phyloP scores from a whole-genome alignment of 306 rosid genomes.

The Lablab purpureus region DNA sequence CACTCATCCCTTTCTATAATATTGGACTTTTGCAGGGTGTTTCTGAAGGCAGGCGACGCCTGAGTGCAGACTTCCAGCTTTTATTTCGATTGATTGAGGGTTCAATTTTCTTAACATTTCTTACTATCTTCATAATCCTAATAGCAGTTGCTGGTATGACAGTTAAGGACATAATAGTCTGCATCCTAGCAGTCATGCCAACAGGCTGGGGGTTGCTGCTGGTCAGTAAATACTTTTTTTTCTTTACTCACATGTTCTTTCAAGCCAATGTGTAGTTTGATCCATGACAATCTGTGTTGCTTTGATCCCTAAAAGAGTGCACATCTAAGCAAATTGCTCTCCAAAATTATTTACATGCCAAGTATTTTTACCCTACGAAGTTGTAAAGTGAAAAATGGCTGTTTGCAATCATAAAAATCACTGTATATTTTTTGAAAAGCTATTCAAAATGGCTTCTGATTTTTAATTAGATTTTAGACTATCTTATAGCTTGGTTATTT shows the following conservation, averaged over 20 bases:
- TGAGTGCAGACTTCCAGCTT: slow-evolving; percentile 90
- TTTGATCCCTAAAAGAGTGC: neutral
- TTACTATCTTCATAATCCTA: slow-evolving; percentile 66
- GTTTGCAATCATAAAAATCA: neutral
- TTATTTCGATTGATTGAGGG: slow-evolving; percentile 78
- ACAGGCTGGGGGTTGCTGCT: slow-evolving; percentile 95
- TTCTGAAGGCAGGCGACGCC: slow-evolving; percentile 83
- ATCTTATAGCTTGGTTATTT: neutral
- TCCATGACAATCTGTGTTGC: neutral
- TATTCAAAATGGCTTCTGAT: neutral
- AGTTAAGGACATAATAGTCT: slow-evolving; percentile 67
- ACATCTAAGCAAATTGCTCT: neutral
- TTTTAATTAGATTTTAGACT: neutral
- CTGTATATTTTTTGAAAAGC: neutral
- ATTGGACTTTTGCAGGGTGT: slow-evolving; percentile 60
- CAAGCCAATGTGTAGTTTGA: neutral
- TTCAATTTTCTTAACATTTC: slow-evolving; percentile 63
- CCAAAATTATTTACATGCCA: neutral
- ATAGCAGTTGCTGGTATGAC: slow-evolving; percentile 74
- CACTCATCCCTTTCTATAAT: neutral
- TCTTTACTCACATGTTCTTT: slow-evolving; percentile 21
- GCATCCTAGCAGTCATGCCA: slow-evolving; percentile 91
- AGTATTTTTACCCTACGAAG: neutral
- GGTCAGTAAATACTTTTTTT: slow-evolving; percentile 60
- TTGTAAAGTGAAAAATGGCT: neutral